A percentile compares a stretch with the other conserved stretches of the same genome.
Conservation (phyloP, 148 eudicot species). For the Fagopyrum esculentum region DNA sequence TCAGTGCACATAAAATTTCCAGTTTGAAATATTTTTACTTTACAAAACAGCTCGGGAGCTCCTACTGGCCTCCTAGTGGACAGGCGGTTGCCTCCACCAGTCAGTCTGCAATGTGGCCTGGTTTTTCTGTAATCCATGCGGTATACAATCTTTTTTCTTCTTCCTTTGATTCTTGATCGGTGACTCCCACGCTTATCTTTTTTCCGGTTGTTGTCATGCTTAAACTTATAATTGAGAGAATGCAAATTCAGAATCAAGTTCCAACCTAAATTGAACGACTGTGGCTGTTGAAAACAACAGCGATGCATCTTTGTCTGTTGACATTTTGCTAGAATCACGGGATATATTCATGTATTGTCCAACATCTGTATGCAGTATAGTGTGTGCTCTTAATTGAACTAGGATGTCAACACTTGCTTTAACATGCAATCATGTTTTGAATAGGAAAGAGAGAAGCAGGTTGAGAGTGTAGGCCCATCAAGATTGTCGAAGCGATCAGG, state of each 20-base stretch:
- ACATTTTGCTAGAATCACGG: constrained; percentile 1
- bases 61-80: constrained; percentile 12
- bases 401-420: not conserved
- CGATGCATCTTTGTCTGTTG: not conserved
- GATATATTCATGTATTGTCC: not conserved
- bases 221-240: not conserved
- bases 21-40: not conserved
- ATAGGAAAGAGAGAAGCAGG: constrained; percentile 10
- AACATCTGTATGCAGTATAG: not conserved
- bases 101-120: not conserved
- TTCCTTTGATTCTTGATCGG: not conserved
- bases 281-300: not conserved
- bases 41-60: constrained; percentile 8
- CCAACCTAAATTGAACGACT: not conserved
- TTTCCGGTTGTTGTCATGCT: not conserved
- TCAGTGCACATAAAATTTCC: no score
- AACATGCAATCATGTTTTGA: not conserved
- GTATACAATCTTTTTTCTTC: constrained; percentile 6
- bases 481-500: constrained; percentile 3
- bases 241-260: not conserved
- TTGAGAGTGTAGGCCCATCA: constrained; percentile 1
- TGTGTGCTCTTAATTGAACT: not conserved
- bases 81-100: constrained; percentile 7
- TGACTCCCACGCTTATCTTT: not conserved
- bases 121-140: not conserved